phyloP scores from a whole-genome alignment of 345 rosid species.

The Populus davidiana region DNA sequence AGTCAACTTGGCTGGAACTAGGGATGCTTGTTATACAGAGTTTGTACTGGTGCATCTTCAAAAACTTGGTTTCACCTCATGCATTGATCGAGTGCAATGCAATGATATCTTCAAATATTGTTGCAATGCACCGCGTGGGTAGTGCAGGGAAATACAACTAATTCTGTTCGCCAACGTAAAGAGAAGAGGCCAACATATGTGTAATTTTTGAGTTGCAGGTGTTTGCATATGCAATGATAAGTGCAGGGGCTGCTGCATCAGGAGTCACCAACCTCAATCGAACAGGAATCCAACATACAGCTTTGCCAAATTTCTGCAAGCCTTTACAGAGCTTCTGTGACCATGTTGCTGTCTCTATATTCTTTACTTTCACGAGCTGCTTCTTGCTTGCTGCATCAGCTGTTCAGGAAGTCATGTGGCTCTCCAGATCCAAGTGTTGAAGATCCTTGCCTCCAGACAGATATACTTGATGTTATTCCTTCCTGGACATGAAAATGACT shows the following conservation, averaged over 20 bases:
- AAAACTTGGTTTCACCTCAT: not conserved
- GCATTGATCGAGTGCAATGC: not conserved
- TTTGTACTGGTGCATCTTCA: not conserved
- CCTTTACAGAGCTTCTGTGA: slow-evolving; percentile 64
- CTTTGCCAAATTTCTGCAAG: slow-evolving; percentile 84
- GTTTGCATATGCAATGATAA: slow-evolving; percentile 57
- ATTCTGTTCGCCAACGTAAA: slow-evolving; percentile 86
- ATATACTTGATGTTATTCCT: not conserved
- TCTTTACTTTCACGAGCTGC: slow-evolving; percentile 60
- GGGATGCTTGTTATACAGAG: not conserved
- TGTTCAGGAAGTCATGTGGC: slow-evolving; percentile 56
- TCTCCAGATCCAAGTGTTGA: slow-evolving; percentile 36
- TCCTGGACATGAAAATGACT: not conserved
- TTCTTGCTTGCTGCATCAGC: slow-evolving; percentile 53
- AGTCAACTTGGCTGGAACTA: not conserved
- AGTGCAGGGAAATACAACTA: slow-evolving; percentile 88
- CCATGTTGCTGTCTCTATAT: slow-evolving; percentile 64
- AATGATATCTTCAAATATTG: slow-evolving; percentile 12
- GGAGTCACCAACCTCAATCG: slow-evolving; percentile 80
- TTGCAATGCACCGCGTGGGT: slow-evolving; percentile 98
- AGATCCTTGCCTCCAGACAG: not conserved
- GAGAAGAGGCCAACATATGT: slow-evolving; percentile 96
- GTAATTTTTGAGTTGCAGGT: slow-evolving; percentile 36
- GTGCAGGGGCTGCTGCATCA: slow-evolving; percentile 78
- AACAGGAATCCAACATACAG: slow-evolving; percentile 66